Evolutionary conservation across 345 rosid species (phyloP), one percentile per base, ranked within the genome.

Genomic region (Mangifera indica): DNA sequence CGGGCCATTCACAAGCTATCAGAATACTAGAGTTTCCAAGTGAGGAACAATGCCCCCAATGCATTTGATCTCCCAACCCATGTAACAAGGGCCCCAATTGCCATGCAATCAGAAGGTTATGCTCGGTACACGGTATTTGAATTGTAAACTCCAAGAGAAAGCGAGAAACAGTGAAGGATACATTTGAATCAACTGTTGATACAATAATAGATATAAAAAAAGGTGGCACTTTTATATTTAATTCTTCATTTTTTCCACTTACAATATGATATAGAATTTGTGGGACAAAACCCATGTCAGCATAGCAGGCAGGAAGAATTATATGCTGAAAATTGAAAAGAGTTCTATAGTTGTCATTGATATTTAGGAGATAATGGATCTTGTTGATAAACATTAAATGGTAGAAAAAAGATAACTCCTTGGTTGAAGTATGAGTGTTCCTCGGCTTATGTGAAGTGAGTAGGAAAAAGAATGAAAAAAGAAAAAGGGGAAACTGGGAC

Each of bases 1-100:
- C 85, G 93, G 98, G 98, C 98, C 40, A 93, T 96, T 78, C 98
- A 93, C 83, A 93, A 93, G 77, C 90, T 91, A 66, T 46, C 93
- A 0, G 96, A 93, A 63, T 87, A 91, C 74, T 79, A 93, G 77
- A 80, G 98, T 81, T 96, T 86, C 81, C 98, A 91, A 84, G 96
- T 93, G 59, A 82, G 93, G 65, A 96, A 83, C 74, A 84, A 91
- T 18, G 92, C 98, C 0, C 75, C 91, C 21, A 91, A 93, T 42
- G 97, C 96, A 22, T 91, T 96, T 42, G 92, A 91, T 77, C 83
- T 92, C 71, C 97, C 97, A 0, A 90, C 90, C 74, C 81, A 84
- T 0, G 88, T 91, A 34, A 89, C 89, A 20, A 80, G 97, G 51
- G 98, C 99, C 24, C 99, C 98, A 18, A 93, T 95, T 37, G 99